A percentile compares a stretch with the other conserved stretches of the same genome.
phyloP scores from a whole-genome alignment of 371 early-diverging fungal genomes.

The Mucor circinelloides region DNA sequence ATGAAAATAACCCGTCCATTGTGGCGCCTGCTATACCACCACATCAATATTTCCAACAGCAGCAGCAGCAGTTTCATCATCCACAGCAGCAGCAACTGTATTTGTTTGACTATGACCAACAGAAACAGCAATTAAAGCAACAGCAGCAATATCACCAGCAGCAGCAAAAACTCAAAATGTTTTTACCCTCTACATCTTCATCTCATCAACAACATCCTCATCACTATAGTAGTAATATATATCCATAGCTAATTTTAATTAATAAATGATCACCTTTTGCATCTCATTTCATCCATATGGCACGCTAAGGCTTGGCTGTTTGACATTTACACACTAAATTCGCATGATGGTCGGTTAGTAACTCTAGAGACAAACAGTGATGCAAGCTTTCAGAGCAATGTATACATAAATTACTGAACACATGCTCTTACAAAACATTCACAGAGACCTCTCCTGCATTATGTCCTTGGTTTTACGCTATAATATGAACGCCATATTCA shows the following conservation, averaged over 20 bases:
- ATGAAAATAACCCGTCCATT: slow-evolving; percentile 6
- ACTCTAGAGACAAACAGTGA: background rate
- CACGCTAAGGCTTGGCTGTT: no score
- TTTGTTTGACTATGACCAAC: background rate
- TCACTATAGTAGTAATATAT: background rate
- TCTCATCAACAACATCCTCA: background rate
- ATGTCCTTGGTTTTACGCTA: background rate
- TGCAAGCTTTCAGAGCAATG: background rate
- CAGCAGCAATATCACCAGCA: background rate
- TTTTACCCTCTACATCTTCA: slow-evolving; percentile 1
- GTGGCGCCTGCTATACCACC: slow-evolving; percentile 41
- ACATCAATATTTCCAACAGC: background rate
- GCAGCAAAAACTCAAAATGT: background rate
- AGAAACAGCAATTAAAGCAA: background rate
- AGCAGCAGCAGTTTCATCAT: background rate
- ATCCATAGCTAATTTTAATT: background rate
- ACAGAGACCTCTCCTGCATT: background rate
- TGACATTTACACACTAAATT: no score
- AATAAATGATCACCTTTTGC: background rate
- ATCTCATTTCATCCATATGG: background rate
- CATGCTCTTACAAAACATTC: background rate
- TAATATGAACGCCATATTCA: background rate
- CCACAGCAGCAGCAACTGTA: background rate
- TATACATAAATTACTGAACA: no score
- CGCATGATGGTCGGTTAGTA: no score